phyloP scores from a whole-genome alignment of 768 basidiomycete species.

The Daedaleopsis nitida region DNA sequence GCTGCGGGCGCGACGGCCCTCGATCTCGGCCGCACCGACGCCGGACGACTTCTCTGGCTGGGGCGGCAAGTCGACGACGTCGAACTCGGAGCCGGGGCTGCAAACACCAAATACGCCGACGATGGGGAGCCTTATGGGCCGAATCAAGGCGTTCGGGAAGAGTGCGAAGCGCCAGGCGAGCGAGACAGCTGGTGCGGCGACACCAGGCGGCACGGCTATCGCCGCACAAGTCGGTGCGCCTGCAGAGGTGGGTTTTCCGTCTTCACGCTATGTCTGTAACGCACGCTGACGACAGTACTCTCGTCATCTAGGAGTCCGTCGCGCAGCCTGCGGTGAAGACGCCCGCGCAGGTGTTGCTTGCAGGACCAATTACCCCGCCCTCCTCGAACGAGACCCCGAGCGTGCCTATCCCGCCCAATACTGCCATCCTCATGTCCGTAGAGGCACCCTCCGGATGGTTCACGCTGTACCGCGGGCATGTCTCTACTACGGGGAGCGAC shows the following conservation, averaged over 20 bases:
- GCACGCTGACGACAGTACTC: background rate
- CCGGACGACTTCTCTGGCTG: conserved; percentile 53
- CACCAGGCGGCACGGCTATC: conserved; percentile 18
- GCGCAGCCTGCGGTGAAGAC: conserved; percentile 40
- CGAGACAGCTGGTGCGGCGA: conserved; percentile 25
- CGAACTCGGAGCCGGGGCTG: conserved; percentile 31
- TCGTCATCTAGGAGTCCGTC: conserved; percentile 14
- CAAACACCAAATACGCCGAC: conserved; percentile 52
- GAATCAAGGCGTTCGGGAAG: conserved; percentile 76
- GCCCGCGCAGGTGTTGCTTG: conserved; percentile 55
- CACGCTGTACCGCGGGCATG: conserved; percentile 74
- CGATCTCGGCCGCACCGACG: conserved; percentile 40
- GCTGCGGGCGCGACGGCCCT: conserved; percentile 45
- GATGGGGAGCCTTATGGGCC: conserved; percentile 69
- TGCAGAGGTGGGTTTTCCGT: conserved; percentile 29
- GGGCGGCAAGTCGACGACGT: conserved; percentile 23
- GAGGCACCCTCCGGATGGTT: conserved; percentile 76
- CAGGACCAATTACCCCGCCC: conserved; percentile 65
- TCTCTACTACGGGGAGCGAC: conserved; percentile 58
- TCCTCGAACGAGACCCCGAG: conserved; percentile 71
- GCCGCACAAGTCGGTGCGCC: conserved; percentile 9
- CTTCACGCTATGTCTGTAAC: background rate
- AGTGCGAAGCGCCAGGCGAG: conserved; percentile 41
- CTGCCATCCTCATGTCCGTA: conserved; percentile 77
- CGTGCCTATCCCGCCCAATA: conserved; percentile 56